Percentiles rank a stretch among this genome's conserved stretches.
Evolutionary conservation across 345 rosid genomes (phyloP).

Genomic region (Microthlaspi erraticum): DNA sequence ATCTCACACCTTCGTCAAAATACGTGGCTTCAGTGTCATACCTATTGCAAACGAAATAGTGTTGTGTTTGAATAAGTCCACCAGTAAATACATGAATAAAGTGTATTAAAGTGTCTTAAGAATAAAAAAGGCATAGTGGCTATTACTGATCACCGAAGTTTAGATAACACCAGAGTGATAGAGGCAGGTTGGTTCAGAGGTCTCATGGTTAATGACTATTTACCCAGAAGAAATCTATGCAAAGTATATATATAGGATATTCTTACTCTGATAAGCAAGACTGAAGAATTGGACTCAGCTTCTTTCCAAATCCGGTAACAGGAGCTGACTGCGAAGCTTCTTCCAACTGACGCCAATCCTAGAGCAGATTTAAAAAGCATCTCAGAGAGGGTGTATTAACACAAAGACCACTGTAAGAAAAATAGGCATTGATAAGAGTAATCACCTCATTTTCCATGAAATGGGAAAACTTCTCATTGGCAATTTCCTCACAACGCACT

Average conservation of each 20-base stretch:
- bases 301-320: slow-evolving; percentile 81
- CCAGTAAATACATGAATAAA: slow-evolving; percentile 12
- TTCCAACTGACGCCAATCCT: slow-evolving; percentile 80
- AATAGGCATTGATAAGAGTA: slow-evolving; percentile 18
- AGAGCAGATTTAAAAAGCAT: background rate
- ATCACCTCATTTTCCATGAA: slow-evolving; percentile 88
- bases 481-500: slow-evolving; percentile 98
- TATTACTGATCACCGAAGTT: background rate
- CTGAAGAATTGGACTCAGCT: slow-evolving; percentile 63
- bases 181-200: no score
- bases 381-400: slow-evolving; percentile 7
- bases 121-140: no score
- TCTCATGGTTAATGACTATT: no score
- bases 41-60: slow-evolving; percentile 45
- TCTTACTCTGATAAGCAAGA: slow-evolving; percentile 70
- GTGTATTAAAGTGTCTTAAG: no score
- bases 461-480: no score
- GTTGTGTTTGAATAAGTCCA: background rate
- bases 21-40: slow-evolving; percentile 83
- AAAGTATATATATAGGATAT: background rate
- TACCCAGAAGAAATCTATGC: background rate
- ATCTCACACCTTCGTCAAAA: slow-evolving; percentile 93
- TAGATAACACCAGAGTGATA: background rate
- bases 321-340: slow-evolving; percentile 74
- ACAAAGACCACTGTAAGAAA: background rate